Conservation (phyloP, 1,139 yeast species). For the Nakaseomyces uthaithaninus region DNA sequence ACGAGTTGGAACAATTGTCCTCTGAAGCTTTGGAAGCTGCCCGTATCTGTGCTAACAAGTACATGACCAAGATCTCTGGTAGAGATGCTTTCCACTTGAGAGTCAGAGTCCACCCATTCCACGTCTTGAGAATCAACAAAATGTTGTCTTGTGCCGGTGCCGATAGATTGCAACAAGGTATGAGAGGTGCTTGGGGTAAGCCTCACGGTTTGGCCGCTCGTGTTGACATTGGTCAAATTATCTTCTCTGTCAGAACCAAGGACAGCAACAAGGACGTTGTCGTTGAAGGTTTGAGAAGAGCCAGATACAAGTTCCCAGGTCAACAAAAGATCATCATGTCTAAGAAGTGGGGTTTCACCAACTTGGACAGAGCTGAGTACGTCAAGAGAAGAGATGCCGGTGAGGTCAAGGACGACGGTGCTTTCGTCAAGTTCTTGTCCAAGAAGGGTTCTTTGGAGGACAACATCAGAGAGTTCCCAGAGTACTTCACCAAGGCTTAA, state of each 20-base stretch:
- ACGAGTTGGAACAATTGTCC: conserved; percentile 98
- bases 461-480: conserved; percentile 94
- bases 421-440: conserved; percentile 96
- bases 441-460: conserved; percentile 91
- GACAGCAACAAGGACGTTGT: conserved; percentile 96
- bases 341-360: conserved; percentile 99
- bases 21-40: conserved; percentile 99
- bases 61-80: conserved; percentile 94
- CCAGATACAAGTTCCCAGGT: conserved; percentile 99
- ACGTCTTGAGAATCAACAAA: conserved; percentile 99
- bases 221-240: conserved; percentile 96
- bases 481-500: conserved; percentile 44
- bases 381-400: conserved; percentile 89
- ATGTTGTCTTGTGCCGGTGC: conserved; percentile 99
- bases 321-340: conserved; percentile 98
- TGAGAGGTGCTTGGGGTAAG: conserved; percentile 99
- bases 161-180: conserved; percentile 99
- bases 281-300: conserved; percentile 99
- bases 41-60: conserved; percentile 99
- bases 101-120: conserved; percentile 99
- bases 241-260: conserved; percentile 97
- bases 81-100: conserved; percentile 99
- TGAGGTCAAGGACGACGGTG: conserved; percentile 99
- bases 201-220: conserved; percentile 99
- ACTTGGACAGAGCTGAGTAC: conserved; percentile 95